Evolutionary conservation across 805 yeast genomes (phyloP), one percentile per base, ranked within the genome.

Genomic region (Nakazawaea ishiwadae): DNA sequence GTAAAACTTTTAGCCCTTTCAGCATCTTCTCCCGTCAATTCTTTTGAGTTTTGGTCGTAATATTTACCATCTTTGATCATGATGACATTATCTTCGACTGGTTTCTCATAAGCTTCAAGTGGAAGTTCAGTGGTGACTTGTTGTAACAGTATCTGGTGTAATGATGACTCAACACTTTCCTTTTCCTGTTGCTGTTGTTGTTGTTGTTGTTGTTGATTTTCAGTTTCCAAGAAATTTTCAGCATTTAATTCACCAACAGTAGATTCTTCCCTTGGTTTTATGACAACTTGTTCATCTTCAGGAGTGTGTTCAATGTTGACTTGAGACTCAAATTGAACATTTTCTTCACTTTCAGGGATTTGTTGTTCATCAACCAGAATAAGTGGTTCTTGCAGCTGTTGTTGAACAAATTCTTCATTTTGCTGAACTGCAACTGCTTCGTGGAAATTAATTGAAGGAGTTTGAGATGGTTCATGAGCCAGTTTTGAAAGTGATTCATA

Each of bases 21-120:
- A 30, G 20, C 19, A 44, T 61, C 68, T 18, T 62, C 54, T 0
- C 57, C 66, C 48, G 60, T 65, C 6, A 35, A 17, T 14, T 18
- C 31, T 11, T 52, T 48, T 4, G 44, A 44, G 5, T 48, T 46
- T 5, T 49, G 41, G 30, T 51, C 48, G 18, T 30, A 23, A 16
- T 52, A 54, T 7, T 28, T 28, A 8, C 38, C 44, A 12, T 24
- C 31, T 23, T 37, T 42, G 15, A 26, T 32, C 14, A 31, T 28
- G 17, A 31, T 20, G 7, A 41, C 29, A 3, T 23, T 31, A 11
- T 41, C 44, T 35, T 18, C 10, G 10, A 21, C 35, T 8, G 32
- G 37, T 4, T 14, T 14, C 31, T 21, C 29, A 11, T 12, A 9
- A 3, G 17, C 31, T n/a, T 26, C 39, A 4, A 20, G 34, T 9